Percentiles rank a stretch among this genome's conserved stretches.
phyloP scores from a whole-genome alignment of 495 filamentous ascomycete genomes.

The Trichoderma parareesei region DNA sequence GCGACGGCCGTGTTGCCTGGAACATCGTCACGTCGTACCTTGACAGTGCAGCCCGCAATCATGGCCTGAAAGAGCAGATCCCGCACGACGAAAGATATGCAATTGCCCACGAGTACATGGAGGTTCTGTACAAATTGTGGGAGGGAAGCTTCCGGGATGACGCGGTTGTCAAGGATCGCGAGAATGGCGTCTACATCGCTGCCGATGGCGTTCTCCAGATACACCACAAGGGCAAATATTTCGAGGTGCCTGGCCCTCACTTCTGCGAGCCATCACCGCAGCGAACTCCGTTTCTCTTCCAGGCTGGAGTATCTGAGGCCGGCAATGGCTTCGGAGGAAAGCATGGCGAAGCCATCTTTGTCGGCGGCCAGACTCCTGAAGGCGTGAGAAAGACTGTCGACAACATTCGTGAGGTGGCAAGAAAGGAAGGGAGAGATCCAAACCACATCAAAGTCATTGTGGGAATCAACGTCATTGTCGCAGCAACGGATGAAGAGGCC shows the following conservation, averaged over 20 bases:
- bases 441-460: conserved; percentile 52
- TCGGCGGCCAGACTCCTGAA: conserved; percentile 44
- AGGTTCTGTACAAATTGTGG: conserved; percentile 54
- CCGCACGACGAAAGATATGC: conserved; percentile 55
- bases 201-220: conserved; percentile 50
- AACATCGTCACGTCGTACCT: conserved; percentile 59
- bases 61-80: conserved; percentile 47
- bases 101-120: conserved; percentile 54
- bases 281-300: conserved; percentile 56
- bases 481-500: conserved; percentile 49
- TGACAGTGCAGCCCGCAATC: conserved; percentile 50
- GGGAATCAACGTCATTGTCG: conserved; percentile 50
- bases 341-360: conserved; percentile 59
- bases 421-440: conserved; percentile 44
- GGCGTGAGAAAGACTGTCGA: conserved; percentile 45
- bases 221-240: conserved; percentile 52
- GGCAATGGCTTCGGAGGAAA: conserved; percentile 50
- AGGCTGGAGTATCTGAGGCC: conserved; percentile 52
- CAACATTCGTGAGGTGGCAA: conserved; percentile 46
- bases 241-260: conserved; percentile 41
- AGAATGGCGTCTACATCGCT: conserved; percentile 44
- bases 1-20: conserved; percentile 52
- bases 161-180: conserved; percentile 40
- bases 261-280: conserved; percentile 55
- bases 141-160: conserved; percentile 53